These are phyloP conservation scores for Seminavis robusta DNA, from an alignment of 108 stramenopile genomes.

Conservation along the genomic window DNA sequence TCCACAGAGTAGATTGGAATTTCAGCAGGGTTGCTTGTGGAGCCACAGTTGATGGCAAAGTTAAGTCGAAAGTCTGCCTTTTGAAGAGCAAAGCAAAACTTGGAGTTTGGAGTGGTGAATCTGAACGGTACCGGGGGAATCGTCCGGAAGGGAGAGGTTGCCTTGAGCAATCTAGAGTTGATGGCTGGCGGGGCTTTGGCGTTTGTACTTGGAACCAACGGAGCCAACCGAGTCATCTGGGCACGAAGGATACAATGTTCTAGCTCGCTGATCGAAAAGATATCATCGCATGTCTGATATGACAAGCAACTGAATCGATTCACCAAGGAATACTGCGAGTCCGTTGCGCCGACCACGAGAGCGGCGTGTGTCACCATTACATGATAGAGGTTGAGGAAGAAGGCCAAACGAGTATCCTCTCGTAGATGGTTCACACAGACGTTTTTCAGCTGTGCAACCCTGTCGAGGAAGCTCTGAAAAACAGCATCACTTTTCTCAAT, in stretches of 20 bases:
- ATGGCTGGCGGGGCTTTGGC: no score
- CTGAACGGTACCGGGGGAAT: no score
- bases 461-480: conserved; percentile 44
- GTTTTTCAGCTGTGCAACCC: conserved; percentile 36
- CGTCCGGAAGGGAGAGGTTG: no score
- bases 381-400: conserved; percentile 71
- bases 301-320: conserved; percentile 49
- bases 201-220: no score
- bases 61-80: conserved; percentile 48
- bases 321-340: conserved; percentile 39
- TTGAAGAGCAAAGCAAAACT: conserved; percentile 38
- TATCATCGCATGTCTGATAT: conserved; percentile 58
- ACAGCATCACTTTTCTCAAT: conserved; percentile 21
- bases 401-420: conserved; percentile 32
- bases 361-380: conserved; percentile 60
- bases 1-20: conserved; percentile 24
- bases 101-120: conserved; percentile 46
- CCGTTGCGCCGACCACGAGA: conserved; percentile 51
- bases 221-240: conserved; percentile 44
- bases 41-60: conserved; percentile 59
- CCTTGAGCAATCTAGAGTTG: no score
- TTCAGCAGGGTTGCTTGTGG: conserved; percentile 39
- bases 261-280: conserved; percentile 63
- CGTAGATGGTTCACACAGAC: conserved; percentile 24
- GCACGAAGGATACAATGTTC: conserved; percentile 64